phyloP scores from a whole-genome alignment of 1,284 basidiomycete species.

The Pyrrhoderma noxium region DNA sequence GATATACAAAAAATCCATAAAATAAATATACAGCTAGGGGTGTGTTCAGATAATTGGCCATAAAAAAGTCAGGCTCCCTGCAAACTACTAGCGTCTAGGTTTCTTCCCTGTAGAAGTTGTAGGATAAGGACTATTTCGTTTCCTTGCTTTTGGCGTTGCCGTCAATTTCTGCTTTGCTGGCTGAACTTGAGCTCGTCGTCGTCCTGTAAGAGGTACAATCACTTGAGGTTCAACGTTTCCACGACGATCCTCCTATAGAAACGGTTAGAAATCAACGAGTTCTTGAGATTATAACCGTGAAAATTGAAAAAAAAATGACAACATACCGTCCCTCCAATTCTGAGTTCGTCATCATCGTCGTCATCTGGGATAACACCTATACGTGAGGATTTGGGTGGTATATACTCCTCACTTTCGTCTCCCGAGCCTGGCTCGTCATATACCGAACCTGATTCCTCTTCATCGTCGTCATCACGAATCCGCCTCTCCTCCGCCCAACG shows the following conservation, averaged over 20 bases:
- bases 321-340: constrained; percentile 9
- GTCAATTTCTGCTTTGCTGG: not conserved
- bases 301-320: not conserved
- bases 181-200: constrained; percentile 9
- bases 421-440: not conserved
- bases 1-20: not conserved
- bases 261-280: too few species aligned
- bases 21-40: not conserved
- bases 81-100: constrained; percentile 3
- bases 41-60: not conserved
- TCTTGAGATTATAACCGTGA: not conserved
- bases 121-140: constrained; percentile 16
- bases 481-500: constrained; percentile 9
- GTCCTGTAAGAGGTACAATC: not conserved
- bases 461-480: constrained; percentile 10
- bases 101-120: constrained; percentile 10
- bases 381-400: not conserved
- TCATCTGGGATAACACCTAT: constrained; percentile 7
- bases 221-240: not conserved
- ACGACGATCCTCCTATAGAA: not conserved
- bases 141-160: not conserved
- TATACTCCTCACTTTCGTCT: constrained; percentile 1
- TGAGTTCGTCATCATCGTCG: constrained; percentile 17
- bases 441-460: too few species aligned
- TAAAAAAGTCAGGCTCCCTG: not conserved